Evolutionary conservation across 208 protist species (phyloP), one percentile per base, ranked within the genome.

Genomic region (Crithidia bombi): DNA sequence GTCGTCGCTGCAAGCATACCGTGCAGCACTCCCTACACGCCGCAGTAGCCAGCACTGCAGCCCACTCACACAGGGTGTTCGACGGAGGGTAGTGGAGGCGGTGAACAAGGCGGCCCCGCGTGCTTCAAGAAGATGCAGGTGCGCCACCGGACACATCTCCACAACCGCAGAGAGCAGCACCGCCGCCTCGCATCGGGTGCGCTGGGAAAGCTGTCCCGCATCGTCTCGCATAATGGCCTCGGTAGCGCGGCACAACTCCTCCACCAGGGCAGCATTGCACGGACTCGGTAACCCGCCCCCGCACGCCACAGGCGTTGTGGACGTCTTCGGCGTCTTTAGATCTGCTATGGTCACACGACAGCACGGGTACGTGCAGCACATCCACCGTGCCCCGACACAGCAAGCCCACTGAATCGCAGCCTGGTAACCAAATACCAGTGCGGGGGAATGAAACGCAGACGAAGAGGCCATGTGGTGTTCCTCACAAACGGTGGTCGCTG

Each of bases 41-140:
- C 65, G 57, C 46, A 93, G 62, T 39, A 93, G 76, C 6, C 81
- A 83, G 71, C 83, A 89, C 63, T 91, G 88, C 62, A 93, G 59
- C 10, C 78, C 88, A 65, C 75, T 75, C 36, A 90, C 85, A 28
- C 69, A 81, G 14, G 85, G 67, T 7, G 74, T 25, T 15, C 75
- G 69, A 0, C 66, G 57, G 30, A 90, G 62, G 32, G 44, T 33
- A 0, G 73, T 46, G 17, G 85, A 81, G n/a, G 81, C 81, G 0
- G 65, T 26, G 65, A 92, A 89, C 15, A 92, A 50, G 19, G 63
- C 70, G 10, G 64, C 78, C 33, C 81, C 82, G 25, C 21, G 59
- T 5, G 43, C 33, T 36, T 77, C 71, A 5, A 75, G 36, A 6
- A 61, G 6, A 11, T 39, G 9, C 33, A 65, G 43, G 38, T 67